Percentiles rank a stretch among this genome's conserved stretches.
phyloP scores from a whole-genome alignment of 345 rosid genomes.

The rapeseed (Brassica napus) region DNA sequence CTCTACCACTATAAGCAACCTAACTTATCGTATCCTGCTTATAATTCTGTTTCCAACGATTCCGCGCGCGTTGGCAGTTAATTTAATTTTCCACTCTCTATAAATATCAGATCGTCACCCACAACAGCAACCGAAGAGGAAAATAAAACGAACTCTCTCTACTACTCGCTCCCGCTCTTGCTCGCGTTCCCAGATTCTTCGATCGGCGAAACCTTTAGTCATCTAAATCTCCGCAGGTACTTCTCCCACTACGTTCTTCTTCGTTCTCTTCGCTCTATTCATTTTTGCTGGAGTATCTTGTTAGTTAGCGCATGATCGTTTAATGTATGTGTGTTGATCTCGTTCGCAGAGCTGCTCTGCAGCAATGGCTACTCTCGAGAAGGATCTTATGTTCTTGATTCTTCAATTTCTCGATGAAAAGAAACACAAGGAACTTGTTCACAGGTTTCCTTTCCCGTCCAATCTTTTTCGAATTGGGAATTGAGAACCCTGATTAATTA shows the following conservation, averaged over 20 bases:
- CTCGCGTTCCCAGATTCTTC: conserved; percentile 11
- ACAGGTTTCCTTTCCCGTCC: conserved; percentile 45
- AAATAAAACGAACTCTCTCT: background rate
- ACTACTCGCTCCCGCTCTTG: background rate
- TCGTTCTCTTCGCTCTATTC: background rate
- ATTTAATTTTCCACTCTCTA: background rate
- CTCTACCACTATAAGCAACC: background rate
- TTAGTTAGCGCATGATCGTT: background rate
- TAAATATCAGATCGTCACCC: conserved; percentile 4
- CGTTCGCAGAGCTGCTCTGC: conserved; percentile 26
- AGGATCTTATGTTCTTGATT: conserved; percentile 83
- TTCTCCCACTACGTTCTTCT: background rate
- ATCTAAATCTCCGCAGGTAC: conserved; percentile 3
- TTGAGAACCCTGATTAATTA: conserved; percentile 7
- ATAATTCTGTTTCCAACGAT: background rate
- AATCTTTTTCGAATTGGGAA: background rate
- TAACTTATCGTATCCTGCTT: background rate
- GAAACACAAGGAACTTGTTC: conserved; percentile 74
- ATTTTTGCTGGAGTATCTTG: background rate
- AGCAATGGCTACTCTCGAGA: conserved; percentile 72
- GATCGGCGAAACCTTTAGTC: conserved; percentile 7
- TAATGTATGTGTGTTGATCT: conserved; percentile 19
- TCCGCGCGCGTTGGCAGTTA: background rate
- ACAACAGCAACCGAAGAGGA: background rate
- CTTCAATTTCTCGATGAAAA: conserved; percentile 88